Percentiles rank a stretch among this genome's conserved stretches.
These are phyloP conservation scores for Gentiana straminea DNA, from an alignment of 257 asterid genomes.

Conservation along the genomic window DNA sequence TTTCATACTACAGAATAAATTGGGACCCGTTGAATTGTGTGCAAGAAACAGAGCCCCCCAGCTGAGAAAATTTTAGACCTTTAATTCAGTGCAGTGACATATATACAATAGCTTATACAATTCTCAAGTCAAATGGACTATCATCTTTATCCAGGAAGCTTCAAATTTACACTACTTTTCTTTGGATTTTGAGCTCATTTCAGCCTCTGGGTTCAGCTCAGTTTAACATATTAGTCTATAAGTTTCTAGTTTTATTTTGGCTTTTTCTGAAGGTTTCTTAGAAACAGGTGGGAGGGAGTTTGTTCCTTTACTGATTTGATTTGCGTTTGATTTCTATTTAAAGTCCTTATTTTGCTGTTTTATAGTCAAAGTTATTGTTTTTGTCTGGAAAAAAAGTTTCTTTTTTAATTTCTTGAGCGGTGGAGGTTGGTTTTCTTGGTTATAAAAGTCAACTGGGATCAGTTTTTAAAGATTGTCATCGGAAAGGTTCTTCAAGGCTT, in stretches of 20 bases:
- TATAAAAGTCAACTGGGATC: not conserved
- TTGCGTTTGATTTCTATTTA: conserved; percentile 23
- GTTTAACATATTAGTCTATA: conserved; percentile 8
- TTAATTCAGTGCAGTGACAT: conserved; percentile 14
- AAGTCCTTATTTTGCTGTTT: conserved; percentile 1
- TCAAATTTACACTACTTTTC: conserved; percentile 9
- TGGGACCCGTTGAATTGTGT: conserved; percentile 36
- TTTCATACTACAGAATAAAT: conserved; percentile 9
- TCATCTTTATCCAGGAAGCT: conserved; percentile 9
- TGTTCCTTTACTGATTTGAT: conserved; percentile 22
- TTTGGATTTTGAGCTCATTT: conserved; percentile 7
- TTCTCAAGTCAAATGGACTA: too few relatives aligned
- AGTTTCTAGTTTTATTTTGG: not conserved
- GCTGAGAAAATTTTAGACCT: conserved; percentile 17
- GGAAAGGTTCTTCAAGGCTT: not conserved
- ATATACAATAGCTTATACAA: too few relatives aligned
- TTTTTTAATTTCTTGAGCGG: conserved; percentile 7
- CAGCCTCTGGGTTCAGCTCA: conserved; percentile 3
- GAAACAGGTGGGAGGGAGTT: conserved; percentile 25
- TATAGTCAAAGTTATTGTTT: conserved; percentile 12
- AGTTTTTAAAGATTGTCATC: conserved; percentile 1
- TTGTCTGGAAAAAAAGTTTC: not conserved
- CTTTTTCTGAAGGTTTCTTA: conserved; percentile 3
- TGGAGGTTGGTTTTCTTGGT: conserved; percentile 11
- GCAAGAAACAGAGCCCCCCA: conserved; percentile 16